A percentile compares a stretch with the other conserved stretches of the same genome.
Evolutionary conservation across 129 eudicot genomes (phyloP).

Genomic region (Artemisia tridentata): DNA sequence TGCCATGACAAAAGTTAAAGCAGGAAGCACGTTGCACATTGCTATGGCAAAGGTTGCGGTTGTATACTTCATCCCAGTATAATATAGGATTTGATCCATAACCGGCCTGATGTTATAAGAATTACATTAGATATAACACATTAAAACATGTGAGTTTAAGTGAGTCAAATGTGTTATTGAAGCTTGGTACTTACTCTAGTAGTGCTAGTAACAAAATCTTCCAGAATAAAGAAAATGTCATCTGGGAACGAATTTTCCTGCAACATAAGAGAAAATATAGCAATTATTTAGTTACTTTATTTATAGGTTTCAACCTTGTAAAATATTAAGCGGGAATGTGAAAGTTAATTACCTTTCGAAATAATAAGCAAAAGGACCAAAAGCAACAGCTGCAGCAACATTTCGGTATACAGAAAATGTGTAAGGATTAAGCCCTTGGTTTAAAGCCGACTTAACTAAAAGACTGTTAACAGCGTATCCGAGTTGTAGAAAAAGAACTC

Average conservation of each 20-base stretch:
- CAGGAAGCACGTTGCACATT: constrained; percentile 69
- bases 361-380: constrained; percentile 72
- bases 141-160: constrained; percentile 4
- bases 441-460: constrained; percentile 71
- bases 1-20: constrained; percentile 66
- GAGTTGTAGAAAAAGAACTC: constrained; percentile 58
- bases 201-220: constrained; percentile 61
- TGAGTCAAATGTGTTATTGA: constrained; percentile 14
- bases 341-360: constrained; percentile 52
- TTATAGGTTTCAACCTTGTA: not conserved
- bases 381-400: constrained; percentile 62
- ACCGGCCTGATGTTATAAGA: constrained; percentile 53
- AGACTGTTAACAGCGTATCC: constrained; percentile 60
- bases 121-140: constrained; percentile 5
- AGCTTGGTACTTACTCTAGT: constrained; percentile 49
- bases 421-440: constrained; percentile 69
- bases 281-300: not conserved
- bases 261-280: not conserved
- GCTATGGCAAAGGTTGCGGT: constrained; percentile 65
- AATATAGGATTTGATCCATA: constrained; percentile 62
- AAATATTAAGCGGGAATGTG: constrained; percentile 1
- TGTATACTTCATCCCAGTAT: constrained; percentile 65
- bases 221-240: constrained; percentile 56
- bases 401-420: constrained; percentile 78
- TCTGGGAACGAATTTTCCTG: constrained; percentile 72